Conservation (phyloP, 805 yeast genomes). For the Jamesozyma rosinii region DNA sequence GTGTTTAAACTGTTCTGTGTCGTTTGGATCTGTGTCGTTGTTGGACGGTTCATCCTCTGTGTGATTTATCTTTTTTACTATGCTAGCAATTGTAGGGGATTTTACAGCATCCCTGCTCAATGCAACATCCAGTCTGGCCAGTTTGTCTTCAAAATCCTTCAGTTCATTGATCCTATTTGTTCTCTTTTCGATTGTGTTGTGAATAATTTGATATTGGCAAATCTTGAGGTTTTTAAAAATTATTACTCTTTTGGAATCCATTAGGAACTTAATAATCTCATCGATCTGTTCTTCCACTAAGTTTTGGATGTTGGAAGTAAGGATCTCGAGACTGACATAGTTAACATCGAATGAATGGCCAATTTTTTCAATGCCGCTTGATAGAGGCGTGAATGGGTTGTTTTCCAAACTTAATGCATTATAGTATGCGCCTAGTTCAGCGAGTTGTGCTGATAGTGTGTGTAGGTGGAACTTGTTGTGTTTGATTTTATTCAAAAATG, state of each 20-base stretch:
- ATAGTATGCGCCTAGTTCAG: constrained; percentile 67
- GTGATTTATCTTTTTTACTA: constrained; percentile 8
- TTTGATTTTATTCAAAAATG: constrained; percentile 23
- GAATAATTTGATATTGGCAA: constrained; percentile 39
- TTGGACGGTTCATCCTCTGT: background rate
- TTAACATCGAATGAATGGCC: constrained; percentile 80
- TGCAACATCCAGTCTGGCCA: constrained; percentile 26
- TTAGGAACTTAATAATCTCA: constrained; percentile 30
- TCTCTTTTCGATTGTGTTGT: constrained; percentile 33
- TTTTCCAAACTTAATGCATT: constrained; percentile 52
- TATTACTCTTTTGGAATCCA: constrained; percentile 36
- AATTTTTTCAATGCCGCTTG: constrained; percentile 58
- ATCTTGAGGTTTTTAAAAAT: constrained; percentile 53
- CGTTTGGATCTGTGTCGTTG: background rate
- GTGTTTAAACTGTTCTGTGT: background rate
- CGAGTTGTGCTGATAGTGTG: constrained; percentile 53
- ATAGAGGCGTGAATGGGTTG: constrained; percentile 37
- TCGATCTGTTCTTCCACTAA: constrained; percentile 33
- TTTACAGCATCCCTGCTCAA: constrained; percentile 30
- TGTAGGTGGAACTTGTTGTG: constrained; percentile 32
- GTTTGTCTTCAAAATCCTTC: constrained; percentile 29
- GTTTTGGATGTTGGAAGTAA: constrained; percentile 34
- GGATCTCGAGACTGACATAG: constrained; percentile 42
- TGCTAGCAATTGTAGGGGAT: constrained; percentile 24
- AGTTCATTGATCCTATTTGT: constrained; percentile 25